Base-by-base conservation (phyloP, 1,284 basidiomycete genomes). In the Moniliella sp. region DNA sequence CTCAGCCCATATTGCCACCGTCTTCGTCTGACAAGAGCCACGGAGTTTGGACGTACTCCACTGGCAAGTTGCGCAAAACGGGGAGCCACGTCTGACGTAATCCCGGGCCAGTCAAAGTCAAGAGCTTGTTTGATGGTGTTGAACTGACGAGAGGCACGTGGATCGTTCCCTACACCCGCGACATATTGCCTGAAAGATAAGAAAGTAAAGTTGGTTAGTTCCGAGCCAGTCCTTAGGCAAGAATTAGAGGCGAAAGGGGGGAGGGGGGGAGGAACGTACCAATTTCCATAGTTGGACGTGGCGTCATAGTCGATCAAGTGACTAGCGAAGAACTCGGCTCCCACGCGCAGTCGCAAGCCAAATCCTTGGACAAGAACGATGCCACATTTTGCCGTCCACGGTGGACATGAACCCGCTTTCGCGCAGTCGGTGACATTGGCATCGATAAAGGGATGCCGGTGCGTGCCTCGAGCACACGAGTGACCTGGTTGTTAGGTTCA, bases 391-490 rank as follows among this genome's bases (percentile, higher is more conserved):
- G 48, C 5, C 48, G 33, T 5, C 46, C 50, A 4, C 50, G 37
- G 46, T 70, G 35, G 62, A 65, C 64, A 68, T 69, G 50, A 67
- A 69, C n/a, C 67, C 37, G 35, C 14, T 43, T 64, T 66, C 40
- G 68, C 67, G 27, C 68, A 69, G 46, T 71, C 69, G 15, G 61
- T 46, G 57, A 69, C 68, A 50, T 66, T 66, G 28, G 69, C 69
- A 40, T 70, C 69, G 36, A 71, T 64, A 37, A 70, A 67, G 1
- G 68, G 3, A 68, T 64, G 2, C 68, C 67, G 10, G 69, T 71
- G 15, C 54, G 52, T 1, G 67, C 69, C 33, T 66, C 58, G 28
- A 68, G 57, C 59, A 67, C 66, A 30, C 62, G 47, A 23, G 62
- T 49, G 25, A 62, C 57, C 5, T 50, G 36, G 33, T 59, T 42